These are phyloP conservation scores for Candida tetrigidarum DNA, from an alignment of 1,139 yeast species.

Conservation along the genomic window DNA sequence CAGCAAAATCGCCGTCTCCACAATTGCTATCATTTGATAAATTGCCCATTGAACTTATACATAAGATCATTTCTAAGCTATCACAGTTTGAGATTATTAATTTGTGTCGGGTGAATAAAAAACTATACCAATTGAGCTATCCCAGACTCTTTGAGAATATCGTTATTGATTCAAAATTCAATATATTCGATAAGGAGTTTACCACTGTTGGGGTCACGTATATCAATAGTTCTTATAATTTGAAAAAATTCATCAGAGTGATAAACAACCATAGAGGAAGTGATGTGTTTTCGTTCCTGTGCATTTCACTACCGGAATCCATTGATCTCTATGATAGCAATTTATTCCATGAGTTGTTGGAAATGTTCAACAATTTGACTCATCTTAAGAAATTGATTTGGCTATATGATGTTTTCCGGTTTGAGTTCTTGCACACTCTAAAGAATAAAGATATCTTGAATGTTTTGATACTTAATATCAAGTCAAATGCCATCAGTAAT, in stretches of 20 bases:
- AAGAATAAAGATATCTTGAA: constrained; percentile 24
- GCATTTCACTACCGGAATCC: constrained; percentile 39
- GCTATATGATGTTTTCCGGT: constrained; percentile 37
- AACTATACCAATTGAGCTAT: constrained; percentile 33
- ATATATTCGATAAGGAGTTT: constrained; percentile 39
- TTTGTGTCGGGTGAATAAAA: constrained; percentile 33
- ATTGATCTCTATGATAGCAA: constrained; percentile 35
- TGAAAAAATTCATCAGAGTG: constrained; percentile 32
- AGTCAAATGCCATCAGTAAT: constrained; percentile 23
- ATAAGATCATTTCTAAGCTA: constrained; percentile 34
- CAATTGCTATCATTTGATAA: constrained; percentile 19
- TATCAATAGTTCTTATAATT: constrained; percentile 38
- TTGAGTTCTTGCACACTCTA: constrained; percentile 27
- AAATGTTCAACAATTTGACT: constrained; percentile 25
- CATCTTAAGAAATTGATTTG: constrained; percentile 34
- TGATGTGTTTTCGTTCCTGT: constrained; percentile 25
- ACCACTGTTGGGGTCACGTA: constrained; percentile 28
- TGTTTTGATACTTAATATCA: constrained; percentile 30
- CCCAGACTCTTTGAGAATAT: constrained; percentile 42
- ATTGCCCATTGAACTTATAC: constrained; percentile 44
- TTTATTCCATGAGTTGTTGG: constrained; percentile 21
- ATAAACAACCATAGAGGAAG: constrained; percentile 18
- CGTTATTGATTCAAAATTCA: constrained; percentile 41
- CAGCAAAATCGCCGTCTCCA: constrained; percentile 5
- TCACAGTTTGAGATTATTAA: constrained; percentile 46